Percentiles rank a stretch among this genome's conserved stretches.
These are phyloP conservation scores for Phytophthora melonis DNA, from an alignment of 352 stramenopile genomes.

Conservation along the genomic window DNA sequence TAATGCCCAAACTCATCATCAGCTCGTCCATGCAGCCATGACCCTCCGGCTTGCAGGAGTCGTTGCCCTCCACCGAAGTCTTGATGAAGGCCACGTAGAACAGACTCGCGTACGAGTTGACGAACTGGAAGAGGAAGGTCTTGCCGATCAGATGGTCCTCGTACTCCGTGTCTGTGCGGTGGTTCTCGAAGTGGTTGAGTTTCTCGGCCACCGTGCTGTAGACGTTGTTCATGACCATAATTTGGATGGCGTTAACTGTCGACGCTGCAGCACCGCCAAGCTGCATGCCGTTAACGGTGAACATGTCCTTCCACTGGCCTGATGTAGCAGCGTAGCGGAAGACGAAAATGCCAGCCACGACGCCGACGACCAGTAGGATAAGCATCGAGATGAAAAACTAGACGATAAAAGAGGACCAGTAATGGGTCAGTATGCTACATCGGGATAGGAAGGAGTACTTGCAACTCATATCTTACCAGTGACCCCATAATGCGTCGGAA, in stretches of 20 bases:
- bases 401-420: not conserved
- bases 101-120: conserved; percentile 85
- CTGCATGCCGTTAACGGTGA: conserved; percentile 60
- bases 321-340: conserved; percentile 73
- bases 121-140: conserved; percentile 87
- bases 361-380: conserved; percentile 73
- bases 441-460: not conserved
- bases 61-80: conserved; percentile 52
- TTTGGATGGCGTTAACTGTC: conserved; percentile 84
- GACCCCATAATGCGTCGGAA: conserved; percentile 75
- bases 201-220: conserved; percentile 69
- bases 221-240: conserved; percentile 84
- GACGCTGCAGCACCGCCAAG: conserved; percentile 64
- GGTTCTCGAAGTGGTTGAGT: conserved; percentile 94
- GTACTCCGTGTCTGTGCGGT: conserved; percentile 97
- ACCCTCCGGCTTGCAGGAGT: conserved; percentile 49
- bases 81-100: conserved; percentile 92
- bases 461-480: too few species aligned
- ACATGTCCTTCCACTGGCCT: conserved; percentile 61
- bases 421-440: not conserved
- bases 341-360: conserved; percentile 76
- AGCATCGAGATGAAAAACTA: conserved; percentile 79
- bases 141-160: conserved; percentile 92
- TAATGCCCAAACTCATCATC: conserved; percentile 79
- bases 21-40: conserved; percentile 83